Conservation (phyloP, 306 rosid genomes). For the Boehmeria nivea region DNA sequence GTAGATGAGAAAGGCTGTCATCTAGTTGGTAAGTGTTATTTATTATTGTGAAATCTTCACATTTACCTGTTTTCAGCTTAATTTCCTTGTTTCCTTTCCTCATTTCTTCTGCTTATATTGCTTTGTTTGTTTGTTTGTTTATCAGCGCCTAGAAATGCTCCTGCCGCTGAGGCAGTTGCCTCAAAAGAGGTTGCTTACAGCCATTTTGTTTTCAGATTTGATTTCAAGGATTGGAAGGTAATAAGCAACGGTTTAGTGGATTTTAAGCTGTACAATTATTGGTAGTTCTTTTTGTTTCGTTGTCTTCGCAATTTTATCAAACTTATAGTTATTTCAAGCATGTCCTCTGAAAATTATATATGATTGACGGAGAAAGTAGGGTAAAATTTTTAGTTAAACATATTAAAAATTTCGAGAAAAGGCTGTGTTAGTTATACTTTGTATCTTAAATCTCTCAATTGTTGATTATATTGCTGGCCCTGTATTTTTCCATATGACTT, state of each 20-base stretch:
- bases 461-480: no score
- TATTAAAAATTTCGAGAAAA: no score
- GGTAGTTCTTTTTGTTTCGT: no score
- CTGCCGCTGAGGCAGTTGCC: slow-evolving; percentile 39
- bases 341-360: no score
- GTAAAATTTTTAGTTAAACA: no score
- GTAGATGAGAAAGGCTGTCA: slow-evolving; percentile 51
- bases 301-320: no score
- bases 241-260: neutral
- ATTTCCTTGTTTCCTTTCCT: neutral
- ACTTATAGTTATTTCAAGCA: no score
- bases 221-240: slow-evolving; percentile 91
- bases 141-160: slow-evolving; percentile 86
- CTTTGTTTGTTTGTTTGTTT: slow-evolving; percentile 14
- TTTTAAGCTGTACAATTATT: no score
- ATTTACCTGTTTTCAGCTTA: neutral
- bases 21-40: slow-evolving; percentile 54
- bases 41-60: neutral
- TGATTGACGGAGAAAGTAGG: no score
- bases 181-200: slow-evolving; percentile 47
- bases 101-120: neutral
- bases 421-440: no score
- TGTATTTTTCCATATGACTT: no score
- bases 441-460: no score
- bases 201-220: slow-evolving; percentile 86